Conservation (phyloP, 2,329 filamentous ascomycete genomes). For the Sporothrix pallida region DNA sequence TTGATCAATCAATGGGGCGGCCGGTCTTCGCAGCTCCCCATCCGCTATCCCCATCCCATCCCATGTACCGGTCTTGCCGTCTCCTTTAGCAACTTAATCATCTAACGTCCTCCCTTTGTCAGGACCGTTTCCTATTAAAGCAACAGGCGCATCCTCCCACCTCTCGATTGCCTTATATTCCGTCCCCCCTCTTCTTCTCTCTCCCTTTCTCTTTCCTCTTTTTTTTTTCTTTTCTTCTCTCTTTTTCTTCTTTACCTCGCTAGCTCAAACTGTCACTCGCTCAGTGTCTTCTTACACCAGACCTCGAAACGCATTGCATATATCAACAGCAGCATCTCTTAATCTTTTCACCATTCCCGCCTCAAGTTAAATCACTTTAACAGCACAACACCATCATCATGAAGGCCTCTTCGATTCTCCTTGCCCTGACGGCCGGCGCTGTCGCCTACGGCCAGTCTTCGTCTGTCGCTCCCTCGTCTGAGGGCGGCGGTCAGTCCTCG, state of each 20-base stretch:
- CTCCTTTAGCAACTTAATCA: conserved; percentile 22
- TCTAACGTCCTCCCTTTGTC: conserved; percentile 23
- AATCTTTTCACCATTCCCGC: conserved; percentile 15
- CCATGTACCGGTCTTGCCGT: conserved; percentile 25
- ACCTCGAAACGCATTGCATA: neutral
- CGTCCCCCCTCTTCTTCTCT: neutral
- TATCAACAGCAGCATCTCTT: neutral
- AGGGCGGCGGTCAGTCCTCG: neutral
- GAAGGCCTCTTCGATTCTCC: conserved; percentile 33
- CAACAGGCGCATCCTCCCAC: neutral
- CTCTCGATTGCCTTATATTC: conserved; percentile 6
- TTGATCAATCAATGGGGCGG: neutral
- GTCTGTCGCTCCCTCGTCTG: neutral
- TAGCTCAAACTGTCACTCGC: conserved; percentile 26
- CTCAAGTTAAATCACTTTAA: neutral
- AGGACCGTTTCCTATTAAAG: conserved; percentile 20
- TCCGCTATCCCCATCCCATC: neutral
- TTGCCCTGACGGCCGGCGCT: conserved; percentile 27
- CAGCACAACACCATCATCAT: conserved; percentile 13
- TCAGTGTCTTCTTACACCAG: neutral
- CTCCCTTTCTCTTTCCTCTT: neutral
- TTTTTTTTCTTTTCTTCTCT: neutral
- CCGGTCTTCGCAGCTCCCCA: neutral
- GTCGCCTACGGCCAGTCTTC: conserved; percentile 22
- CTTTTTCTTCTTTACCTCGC: neutral